Evolutionary conservation across 129 eudicot genomes (phyloP).

Genomic region (carrot (Daucus carota)): DH1_v3.0 NC_030389.2:44807001-44807500

Average conservation of each 20-base stretch:
- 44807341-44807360: background rate
- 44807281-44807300: background rate
- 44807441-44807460: background rate
- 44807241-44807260: background rate
- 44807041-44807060: background rate
- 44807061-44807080: background rate
- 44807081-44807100: background rate
- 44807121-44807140: background rate
- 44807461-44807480: background rate
- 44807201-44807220: background rate
- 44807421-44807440: background rate
- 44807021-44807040: background rate
- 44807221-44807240: background rate
- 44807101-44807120: slow-evolving; percentile 2
- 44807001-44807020: slow-evolving; percentile 73
- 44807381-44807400: background rate
- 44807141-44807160: slow-evolving; percentile 1
- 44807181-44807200: background rate
- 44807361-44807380: background rate
- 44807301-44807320: background rate
- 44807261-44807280: background rate
- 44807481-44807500: background rate
- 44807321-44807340: background rate
- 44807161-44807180: background rate
- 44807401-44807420: background rate